These are phyloP conservation scores for Clavispora fructus DNA, from an alignment of 805 yeast species.

Conservation along the genomic window DNA sequence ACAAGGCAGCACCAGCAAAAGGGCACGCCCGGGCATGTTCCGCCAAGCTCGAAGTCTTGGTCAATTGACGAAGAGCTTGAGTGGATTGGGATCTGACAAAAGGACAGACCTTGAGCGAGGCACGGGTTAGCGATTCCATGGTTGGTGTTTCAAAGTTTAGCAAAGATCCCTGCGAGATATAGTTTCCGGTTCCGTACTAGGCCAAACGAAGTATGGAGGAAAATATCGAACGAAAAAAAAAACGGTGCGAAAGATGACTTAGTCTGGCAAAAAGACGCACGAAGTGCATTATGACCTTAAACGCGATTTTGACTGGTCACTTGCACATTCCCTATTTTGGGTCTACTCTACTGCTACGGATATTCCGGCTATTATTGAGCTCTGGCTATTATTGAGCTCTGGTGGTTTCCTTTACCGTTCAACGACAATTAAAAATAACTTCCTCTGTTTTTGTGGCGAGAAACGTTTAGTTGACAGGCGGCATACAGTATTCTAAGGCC, in stretches of 20 bases:
- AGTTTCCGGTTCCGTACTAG: neutral
- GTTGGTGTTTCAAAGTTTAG: neutral
- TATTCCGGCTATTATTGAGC: too few relatives aligned
- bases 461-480: too few relatives aligned
- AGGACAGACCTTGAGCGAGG: constrained; percentile 78
- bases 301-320: neutral
- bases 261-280: neutral
- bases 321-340: neutral
- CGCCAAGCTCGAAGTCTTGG: constrained; percentile 41
- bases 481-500: too few relatives aligned
- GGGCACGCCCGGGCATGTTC: constrained; percentile 75
- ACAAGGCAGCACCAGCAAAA: constrained; percentile 79
- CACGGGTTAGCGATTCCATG: constrained; percentile 79
- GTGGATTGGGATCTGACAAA: constrained; percentile 64
- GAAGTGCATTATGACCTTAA: neutral
- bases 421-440: too few relatives aligned
- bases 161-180: too few relatives aligned
- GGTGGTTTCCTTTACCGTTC: too few relatives aligned
- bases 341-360: too few relatives aligned
- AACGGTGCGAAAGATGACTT: neutral
- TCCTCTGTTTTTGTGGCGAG: too few relatives aligned
- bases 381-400: too few relatives aligned
- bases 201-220: neutral
- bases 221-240: neutral
- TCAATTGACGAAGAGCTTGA: constrained; percentile 53